These are phyloP conservation scores for Colletotrichum cuscutae DNA, from an alignment of 2,329 filamentous ascomycete genomes.

Conservation along the genomic window DNA sequence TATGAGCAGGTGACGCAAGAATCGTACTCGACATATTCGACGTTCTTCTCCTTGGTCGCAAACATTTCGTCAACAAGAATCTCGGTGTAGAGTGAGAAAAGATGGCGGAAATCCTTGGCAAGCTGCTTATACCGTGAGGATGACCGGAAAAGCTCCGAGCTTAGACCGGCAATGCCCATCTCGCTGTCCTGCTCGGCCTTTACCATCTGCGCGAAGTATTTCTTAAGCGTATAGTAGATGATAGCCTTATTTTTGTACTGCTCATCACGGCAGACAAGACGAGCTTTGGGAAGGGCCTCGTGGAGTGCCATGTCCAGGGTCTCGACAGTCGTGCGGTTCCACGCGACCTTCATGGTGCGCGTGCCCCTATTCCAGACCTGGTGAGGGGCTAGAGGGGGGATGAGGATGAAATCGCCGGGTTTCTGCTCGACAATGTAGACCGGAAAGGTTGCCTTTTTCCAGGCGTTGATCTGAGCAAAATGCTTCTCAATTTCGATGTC, in stretches of 20 bases:
- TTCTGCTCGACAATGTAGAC: constrained; percentile 94
- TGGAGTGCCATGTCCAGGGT: constrained; percentile 87
- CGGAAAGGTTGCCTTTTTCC: constrained; percentile 93
- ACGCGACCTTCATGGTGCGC: constrained; percentile 95
- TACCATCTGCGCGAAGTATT: constrained; percentile 75
- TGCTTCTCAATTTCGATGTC: constrained; percentile 98
- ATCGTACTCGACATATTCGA: constrained; percentile 85
- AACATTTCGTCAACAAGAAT: constrained; percentile 91
- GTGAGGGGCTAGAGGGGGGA: constrained; percentile 92
- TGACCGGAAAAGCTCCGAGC: constrained; percentile 54
- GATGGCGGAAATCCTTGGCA: constrained; percentile 82
- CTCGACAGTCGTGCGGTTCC: constrained; percentile 95
- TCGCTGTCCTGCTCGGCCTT: constrained; percentile 62
- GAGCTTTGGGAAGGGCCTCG: constrained; percentile 88
- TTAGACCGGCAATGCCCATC: constrained; percentile 58
- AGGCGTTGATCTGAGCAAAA: constrained; percentile 94
- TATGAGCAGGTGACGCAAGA: constrained; percentile 96
- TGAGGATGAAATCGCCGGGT: constrained; percentile 90
- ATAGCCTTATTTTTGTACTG: constrained; percentile 99
- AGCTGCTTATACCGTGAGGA: constrained; percentile 71
- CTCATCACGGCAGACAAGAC: constrained; percentile 94
- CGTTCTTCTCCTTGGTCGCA: constrained; percentile 73
- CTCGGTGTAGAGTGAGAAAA: constrained; percentile 82
- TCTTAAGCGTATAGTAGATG: constrained; percentile 85
- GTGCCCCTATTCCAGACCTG: constrained; percentile 99